Base-by-base conservation (phyloP, 257 asterid genomes). In the Solanum gandarillasii region DNA sequence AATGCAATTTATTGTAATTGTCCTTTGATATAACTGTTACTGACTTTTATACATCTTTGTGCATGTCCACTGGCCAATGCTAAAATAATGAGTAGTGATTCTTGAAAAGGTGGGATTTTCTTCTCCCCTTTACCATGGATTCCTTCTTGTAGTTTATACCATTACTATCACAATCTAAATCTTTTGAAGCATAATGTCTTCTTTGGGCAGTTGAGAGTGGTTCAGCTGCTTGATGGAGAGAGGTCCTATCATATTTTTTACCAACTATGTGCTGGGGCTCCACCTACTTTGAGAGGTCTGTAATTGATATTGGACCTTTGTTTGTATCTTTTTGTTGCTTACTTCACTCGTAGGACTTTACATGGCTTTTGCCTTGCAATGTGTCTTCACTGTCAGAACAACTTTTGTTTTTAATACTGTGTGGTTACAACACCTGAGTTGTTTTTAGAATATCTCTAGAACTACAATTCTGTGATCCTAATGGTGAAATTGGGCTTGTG, bases 261-360 rank as follows among this genome's bases (percentile, higher is more conserved):
- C 90, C 98, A 97, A 92, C 98, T 97, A 35, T 97, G 99, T 88
- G 95, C 95, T n/a, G 99, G 98, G 90, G 98, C 95, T 91, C 91
- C 98, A 83, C 83, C 95, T 87, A 87, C 81, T 90, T 96, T 97
- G 88, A 92, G 92, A 94, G 99, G 99, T 95, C 32, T 20, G 70
- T 48, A 46, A 48, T 87, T 55, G 90, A 62, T 87, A 88, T 88
- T 29, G 82, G 83, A 83, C 71, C 38, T 75, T 73, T 27, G 4
- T 8, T 67, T 82, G 21, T 41, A 20, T 81, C 34, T 62, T 25
- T 52, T 36, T 39, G 67, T 84, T 74, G 39, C 79, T 72, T 83
- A 29, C 79, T 48, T 82, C 70, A 46, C 43, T 29, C 29, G 0
- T 48, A 48, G 29, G 70, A 29, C 85, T 29, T 46, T 2, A 81